phyloP scores from a whole-genome alignment of 495 filamentous ascomycete genomes.

The Elaphomyces granulatus region DNA sequence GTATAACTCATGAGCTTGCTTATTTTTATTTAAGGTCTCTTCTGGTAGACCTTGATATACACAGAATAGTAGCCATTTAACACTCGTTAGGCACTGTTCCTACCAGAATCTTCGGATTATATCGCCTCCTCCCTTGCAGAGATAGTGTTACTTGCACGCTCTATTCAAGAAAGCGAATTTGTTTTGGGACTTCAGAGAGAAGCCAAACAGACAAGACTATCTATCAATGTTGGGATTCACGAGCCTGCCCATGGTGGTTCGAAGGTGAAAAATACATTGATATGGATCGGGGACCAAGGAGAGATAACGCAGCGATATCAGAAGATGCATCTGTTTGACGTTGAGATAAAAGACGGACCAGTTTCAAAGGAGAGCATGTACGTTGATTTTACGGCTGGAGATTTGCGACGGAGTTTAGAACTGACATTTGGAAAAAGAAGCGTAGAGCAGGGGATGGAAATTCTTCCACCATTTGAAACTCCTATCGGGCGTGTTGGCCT shows the following conservation, averaged over 20 bases:
- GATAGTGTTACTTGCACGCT: constrained; percentile 48
- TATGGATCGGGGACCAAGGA: constrained; percentile 57
- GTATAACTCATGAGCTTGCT: constrained; percentile 26
- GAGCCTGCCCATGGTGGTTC: constrained; percentile 46
- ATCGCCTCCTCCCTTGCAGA: constrained; percentile 53
- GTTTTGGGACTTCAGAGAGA: constrained; percentile 55
- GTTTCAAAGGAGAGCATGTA: constrained; percentile 46
- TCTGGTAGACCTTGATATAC: constrained; percentile 5
- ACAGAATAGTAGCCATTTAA: constrained; percentile 2
- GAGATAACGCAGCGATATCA: constrained; percentile 50
- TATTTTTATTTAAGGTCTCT: constrained; percentile 3
- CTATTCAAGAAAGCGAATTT: constrained; percentile 45
- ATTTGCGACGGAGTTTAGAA: constrained; percentile 1
- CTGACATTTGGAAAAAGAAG: constrained; percentile 19
- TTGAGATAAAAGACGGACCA: constrained; percentile 50
- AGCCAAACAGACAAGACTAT: constrained; percentile 42
- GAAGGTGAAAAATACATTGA: constrained; percentile 46
- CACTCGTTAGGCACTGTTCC: constrained; percentile 56
- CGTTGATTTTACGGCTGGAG: constrained; percentile 5
- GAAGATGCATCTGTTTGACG: constrained; percentile 69
- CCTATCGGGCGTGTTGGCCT: constrained; percentile 59
- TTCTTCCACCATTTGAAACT: constrained; percentile 56
- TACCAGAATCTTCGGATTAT: constrained; percentile 88
- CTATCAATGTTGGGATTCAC: constrained; percentile 84
- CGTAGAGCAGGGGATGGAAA: constrained; percentile 44